These are phyloP conservation scores for Calonectria pseudoturangicola DNA, from an alignment of 2,329 filamentous ascomycete species.

Conservation along the genomic window DNA sequence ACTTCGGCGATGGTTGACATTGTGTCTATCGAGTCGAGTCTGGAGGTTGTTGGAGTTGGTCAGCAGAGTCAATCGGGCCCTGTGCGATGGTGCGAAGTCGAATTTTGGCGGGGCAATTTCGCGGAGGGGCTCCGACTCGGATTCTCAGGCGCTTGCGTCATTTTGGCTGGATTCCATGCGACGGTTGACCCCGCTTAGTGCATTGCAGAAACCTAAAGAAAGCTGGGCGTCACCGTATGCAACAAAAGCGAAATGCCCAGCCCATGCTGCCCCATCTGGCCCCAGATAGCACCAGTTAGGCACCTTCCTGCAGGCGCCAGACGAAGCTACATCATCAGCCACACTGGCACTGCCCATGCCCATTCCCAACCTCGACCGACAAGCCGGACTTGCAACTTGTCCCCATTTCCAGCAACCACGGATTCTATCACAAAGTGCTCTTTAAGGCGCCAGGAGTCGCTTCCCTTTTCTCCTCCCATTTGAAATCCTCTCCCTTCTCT, in stretches of 20 bases:
- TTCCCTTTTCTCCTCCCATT: slow-evolving; percentile 31
- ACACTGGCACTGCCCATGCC: slow-evolving; percentile 47
- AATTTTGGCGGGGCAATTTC: slow-evolving; percentile 49
- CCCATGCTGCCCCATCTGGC: slow-evolving; percentile 41
- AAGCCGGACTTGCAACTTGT: slow-evolving; percentile 45
- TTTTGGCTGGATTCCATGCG: slow-evolving; percentile 45
- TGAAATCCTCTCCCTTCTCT: slow-evolving; percentile 26
- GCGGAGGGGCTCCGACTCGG: slow-evolving; percentile 46
- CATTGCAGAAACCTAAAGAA: slow-evolving; percentile 37
- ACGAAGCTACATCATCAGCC: slow-evolving; percentile 55
- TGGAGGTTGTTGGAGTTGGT: slow-evolving; percentile 34
- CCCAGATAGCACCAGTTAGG: slow-evolving; percentile 42
- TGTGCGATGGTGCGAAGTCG: slow-evolving; percentile 44
- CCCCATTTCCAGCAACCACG: slow-evolving; percentile 43
- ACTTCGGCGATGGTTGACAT: slow-evolving; percentile 90
- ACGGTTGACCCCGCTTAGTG: slow-evolving; percentile 35
- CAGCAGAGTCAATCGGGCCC: slow-evolving; percentile 42
- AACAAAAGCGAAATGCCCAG: slow-evolving; percentile 35
- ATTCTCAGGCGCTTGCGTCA: slow-evolving; percentile 52
- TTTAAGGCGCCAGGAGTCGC: slow-evolving; percentile 38
- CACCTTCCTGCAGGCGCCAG: slow-evolving; percentile 42
- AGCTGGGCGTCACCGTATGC: slow-evolving; percentile 33
- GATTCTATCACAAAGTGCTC: slow-evolving; percentile 38
- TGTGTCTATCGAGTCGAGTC: slow-evolving; percentile 44
- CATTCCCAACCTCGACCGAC: slow-evolving; percentile 43